These are phyloP conservation scores for Mycena galericulata DNA, from an alignment of 768 basidiomycete genomes.

Conservation along the genomic window DNA sequence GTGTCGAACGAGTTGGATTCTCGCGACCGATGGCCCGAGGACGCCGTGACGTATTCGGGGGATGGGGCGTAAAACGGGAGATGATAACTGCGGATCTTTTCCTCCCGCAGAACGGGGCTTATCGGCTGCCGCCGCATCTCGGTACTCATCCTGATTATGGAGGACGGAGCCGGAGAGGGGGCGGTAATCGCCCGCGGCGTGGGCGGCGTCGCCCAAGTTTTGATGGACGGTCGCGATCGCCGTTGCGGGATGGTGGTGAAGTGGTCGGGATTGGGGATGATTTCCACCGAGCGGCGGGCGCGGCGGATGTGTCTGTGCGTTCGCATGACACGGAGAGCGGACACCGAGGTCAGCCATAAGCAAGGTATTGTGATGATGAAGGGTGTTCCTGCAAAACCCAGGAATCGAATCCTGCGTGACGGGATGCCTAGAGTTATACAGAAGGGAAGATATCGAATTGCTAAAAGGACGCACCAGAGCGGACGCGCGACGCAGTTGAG, in stretches of 20 bases:
- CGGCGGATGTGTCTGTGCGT: conserved; percentile 32
- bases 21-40: conserved; percentile 4
- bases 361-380: conserved; percentile 30
- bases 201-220: conserved; percentile 3
- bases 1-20: conserved; percentile 26
- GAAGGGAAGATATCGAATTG: not conserved
- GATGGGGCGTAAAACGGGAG: conserved; percentile 26
- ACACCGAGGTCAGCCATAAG: conserved; percentile 18
- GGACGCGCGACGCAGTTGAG: conserved; percentile 21
- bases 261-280: conserved; percentile 14
- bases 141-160: not conserved
- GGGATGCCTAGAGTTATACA: not conserved
- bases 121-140: conserved; percentile 13
- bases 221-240: conserved; percentile 2
- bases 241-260: conserved; percentile 20
- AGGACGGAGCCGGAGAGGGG: conserved; percentile 14
- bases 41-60: conserved; percentile 16
- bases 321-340: conserved; percentile 14
- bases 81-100: conserved; percentile 19
- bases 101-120: conserved; percentile 5
- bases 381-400: conserved; percentile 25
- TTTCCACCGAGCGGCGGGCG: conserved; percentile 31
- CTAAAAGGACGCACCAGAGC: conserved; percentile 25
- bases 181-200: conserved; percentile 25
- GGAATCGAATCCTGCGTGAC: conserved; percentile 31